These are phyloP conservation scores for Penicillium sp. DNA, from an alignment of 2,329 filamentous ascomycete species.

Conservation along the genomic window DNA sequence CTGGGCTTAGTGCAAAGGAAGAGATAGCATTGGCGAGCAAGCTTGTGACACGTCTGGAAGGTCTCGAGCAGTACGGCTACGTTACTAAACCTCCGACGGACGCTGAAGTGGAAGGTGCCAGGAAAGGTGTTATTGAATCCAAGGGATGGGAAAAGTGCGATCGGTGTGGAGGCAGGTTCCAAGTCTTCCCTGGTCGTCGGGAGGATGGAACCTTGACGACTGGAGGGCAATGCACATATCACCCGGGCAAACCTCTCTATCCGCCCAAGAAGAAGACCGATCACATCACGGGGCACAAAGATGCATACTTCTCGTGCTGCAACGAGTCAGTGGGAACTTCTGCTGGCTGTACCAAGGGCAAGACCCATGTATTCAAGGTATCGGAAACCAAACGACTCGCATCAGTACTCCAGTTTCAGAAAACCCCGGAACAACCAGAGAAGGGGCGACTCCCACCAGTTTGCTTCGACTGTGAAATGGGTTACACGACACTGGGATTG, in stretches of 20 bases:
- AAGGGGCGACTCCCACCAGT: conserved; percentile 44
- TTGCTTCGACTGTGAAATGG: conserved; percentile 95
- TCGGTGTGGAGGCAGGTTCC: conserved; percentile 74
- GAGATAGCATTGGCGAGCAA: conserved; percentile 58
- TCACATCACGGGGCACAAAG: conserved; percentile 47
- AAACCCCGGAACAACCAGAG: conserved; percentile 52
- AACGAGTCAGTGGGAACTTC: conserved; percentile 63
- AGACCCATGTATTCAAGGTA: conserved; percentile 80
- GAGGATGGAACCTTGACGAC: conserved; percentile 65
- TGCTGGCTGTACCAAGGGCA: conserved; percentile 60
- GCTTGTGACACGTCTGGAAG: conserved; percentile 55
- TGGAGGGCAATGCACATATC: conserved; percentile 69
- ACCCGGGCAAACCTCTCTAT: conserved; percentile 63
- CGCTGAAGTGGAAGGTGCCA: conserved; percentile 61
- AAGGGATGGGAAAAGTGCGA: conserved; percentile 82
- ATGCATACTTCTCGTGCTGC: conserved; percentile 69
- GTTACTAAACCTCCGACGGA: conserved; percentile 59
- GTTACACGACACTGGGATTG: conserved; percentile 77
- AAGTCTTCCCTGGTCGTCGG: conserved; percentile 79
- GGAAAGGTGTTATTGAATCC: conserved; percentile 55
- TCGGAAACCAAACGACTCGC: conserved; percentile 68
- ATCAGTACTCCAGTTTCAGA: conserved; percentile 65
- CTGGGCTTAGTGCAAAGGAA: no score
- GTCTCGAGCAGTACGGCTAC: conserved; percentile 64
- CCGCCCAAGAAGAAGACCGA: conserved; percentile 49